A percentile compares a stretch with the other conserved stretches of the same genome.
phyloP scores from a whole-genome alignment of 1,284 basidiomycete genomes.

The Apiotrichum sp. region DNA sequence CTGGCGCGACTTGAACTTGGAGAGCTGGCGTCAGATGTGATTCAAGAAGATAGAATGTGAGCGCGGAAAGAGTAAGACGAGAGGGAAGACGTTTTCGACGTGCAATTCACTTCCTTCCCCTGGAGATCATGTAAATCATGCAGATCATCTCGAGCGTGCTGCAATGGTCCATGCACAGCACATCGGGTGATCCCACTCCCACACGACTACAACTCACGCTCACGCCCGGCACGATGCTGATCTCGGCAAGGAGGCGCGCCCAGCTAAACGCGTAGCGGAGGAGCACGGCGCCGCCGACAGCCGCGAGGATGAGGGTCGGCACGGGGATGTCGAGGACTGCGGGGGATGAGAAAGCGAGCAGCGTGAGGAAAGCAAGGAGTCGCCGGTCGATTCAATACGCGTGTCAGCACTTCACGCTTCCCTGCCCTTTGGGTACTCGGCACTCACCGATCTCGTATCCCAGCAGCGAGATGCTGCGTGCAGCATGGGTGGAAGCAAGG shows the following conservation, averaged over 20 bases:
- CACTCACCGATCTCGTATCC: constrained; percentile 32
- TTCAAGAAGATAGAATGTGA: too few species aligned
- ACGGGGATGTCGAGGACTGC: constrained; percentile 41
- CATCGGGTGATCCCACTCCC: too few species aligned
- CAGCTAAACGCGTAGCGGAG: constrained; percentile 49
- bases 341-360: not conserved
- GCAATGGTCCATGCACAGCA: too few species aligned
- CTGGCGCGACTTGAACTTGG: constrained; percentile 51
- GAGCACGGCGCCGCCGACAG: constrained; percentile 54
- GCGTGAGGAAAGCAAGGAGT: not conserved
- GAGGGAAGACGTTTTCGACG: too few species aligned
- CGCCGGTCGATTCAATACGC: too few species aligned
- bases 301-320: constrained; percentile 46
- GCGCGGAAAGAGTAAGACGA: too few species aligned
- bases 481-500: constrained; percentile 18
- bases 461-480: constrained; percentile 28
- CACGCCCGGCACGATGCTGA: constrained; percentile 62
- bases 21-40: constrained; percentile 54
- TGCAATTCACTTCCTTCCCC: too few species aligned
- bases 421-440: too few species aligned
- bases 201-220: constrained; percentile 56
- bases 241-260: constrained; percentile 57
- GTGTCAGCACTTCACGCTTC: too few species aligned
- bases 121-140: too few species aligned
- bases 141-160: too few species aligned